A percentile compares a stretch with the other conserved stretches of the same genome.
Evolutionary conservation across 106 monocot genomes (phyloP).

Genomic region (Triglochin maritima): DNA sequence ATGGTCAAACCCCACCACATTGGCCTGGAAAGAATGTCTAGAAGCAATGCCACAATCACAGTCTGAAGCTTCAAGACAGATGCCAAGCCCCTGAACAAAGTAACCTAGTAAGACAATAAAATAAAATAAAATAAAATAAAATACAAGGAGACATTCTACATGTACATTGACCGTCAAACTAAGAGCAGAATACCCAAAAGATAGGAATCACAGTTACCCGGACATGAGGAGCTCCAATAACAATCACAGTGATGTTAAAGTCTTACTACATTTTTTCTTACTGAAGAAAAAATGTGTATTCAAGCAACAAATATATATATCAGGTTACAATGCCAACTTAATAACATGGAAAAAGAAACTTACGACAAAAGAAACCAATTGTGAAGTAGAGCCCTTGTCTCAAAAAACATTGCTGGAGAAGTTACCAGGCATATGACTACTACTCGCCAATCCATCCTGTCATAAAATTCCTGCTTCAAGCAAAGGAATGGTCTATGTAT

Average conservation of each 20-base stretch:
- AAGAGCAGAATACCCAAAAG: too few species aligned
- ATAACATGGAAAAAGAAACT: constrained; percentile 15
- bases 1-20: constrained; percentile 60
- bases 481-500: constrained; percentile 59
- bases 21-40: constrained; percentile 70
- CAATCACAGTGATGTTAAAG: too few species aligned
- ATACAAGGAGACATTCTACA: too few species aligned
- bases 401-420: constrained; percentile 55
- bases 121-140: too few species aligned
- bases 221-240: too few species aligned
- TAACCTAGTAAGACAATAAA: not conserved
- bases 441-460: constrained; percentile 37
- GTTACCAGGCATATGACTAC: constrained; percentile 52
- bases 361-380: constrained; percentile 88
- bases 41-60: constrained; percentile 37
- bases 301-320: too few species aligned
- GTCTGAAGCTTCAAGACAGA: constrained; percentile 48
- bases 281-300: too few species aligned
- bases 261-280: too few species aligned
- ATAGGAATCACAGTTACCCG: too few species aligned
- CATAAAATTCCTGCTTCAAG: constrained; percentile 54
- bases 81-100: constrained; percentile 46
- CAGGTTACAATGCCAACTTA: too few species aligned
- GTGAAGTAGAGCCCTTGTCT: constrained; percentile 55
- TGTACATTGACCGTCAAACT: too few species aligned